phyloP scores from a whole-genome alignment of 2,329 filamentous ascomycete species.

The Venturia oleaginea region DNA sequence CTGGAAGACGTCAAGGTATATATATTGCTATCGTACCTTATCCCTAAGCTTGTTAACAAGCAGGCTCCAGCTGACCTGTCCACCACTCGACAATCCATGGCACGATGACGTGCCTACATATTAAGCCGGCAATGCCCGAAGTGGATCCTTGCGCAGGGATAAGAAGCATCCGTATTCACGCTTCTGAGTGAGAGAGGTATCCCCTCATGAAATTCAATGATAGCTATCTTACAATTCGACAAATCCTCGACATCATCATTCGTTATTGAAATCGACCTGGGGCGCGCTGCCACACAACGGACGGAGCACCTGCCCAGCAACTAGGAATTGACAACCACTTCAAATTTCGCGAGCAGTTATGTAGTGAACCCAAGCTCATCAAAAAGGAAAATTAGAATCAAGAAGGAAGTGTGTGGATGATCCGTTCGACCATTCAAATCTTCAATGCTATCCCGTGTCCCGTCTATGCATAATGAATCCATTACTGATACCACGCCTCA shows the following conservation, averaged over 20 bases:
- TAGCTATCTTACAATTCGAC: too few relatives aligned
- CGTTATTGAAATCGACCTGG: too few relatives aligned
- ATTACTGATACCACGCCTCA: background rate
- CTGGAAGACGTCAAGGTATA: background rate
- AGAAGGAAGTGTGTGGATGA: background rate
- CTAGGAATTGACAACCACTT: too few relatives aligned
- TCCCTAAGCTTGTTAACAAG: background rate
- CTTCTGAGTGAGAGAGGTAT: too few relatives aligned
- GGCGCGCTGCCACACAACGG: too few relatives aligned
- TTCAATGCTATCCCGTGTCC: background rate
- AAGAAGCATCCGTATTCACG: background rate
- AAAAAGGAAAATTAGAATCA: background rate
- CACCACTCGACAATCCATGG: background rate
- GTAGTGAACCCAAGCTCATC: too few relatives aligned
- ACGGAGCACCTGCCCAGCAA: too few relatives aligned
- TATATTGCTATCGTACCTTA: background rate
- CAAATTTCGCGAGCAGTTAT: too few relatives aligned
- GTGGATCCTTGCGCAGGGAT: background rate
- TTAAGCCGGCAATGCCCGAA: constrained; percentile 6
- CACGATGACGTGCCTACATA: background rate
- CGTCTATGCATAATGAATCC: background rate
- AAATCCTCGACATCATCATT: background rate
- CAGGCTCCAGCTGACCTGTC: constrained; percentile 1
- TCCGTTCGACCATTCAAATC: background rate
- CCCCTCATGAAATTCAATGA: too few relatives aligned